These are phyloP conservation scores for Penicillium occitanis DNA, from an alignment of 2,329 filamentous ascomycete species.

Conservation along the genomic window DNA sequence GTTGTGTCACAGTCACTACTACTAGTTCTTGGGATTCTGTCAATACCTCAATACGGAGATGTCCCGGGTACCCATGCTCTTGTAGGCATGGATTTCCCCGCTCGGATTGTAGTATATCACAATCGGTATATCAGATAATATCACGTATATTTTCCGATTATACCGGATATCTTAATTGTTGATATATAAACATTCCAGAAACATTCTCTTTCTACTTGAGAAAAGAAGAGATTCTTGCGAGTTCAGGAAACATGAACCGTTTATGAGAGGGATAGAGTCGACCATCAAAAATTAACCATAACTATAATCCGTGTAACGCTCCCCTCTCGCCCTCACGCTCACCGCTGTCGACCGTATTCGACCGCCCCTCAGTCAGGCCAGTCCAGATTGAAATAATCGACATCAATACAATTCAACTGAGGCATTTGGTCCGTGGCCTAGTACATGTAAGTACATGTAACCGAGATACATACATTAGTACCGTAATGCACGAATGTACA, in stretches of 20 bases:
- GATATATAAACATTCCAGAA: neutral
- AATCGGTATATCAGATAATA: neutral
- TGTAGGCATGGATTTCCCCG: neutral
- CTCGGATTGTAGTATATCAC: neutral
- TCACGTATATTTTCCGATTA: neutral
- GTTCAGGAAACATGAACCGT: neutral
- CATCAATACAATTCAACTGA: neutral
- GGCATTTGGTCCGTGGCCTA: neutral
- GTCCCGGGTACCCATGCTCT: neutral
- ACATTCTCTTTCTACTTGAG: neutral
- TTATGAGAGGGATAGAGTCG: neutral
- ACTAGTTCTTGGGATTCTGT: neutral
- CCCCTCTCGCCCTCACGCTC: neutral
- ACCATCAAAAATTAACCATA: slow-evolving; percentile 10
- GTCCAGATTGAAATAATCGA: slow-evolving; percentile 18
- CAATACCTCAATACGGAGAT: neutral
- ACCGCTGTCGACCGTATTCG: slow-evolving; percentile 9
- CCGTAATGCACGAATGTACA: neutral
- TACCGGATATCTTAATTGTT: neutral
- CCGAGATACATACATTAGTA: slow-evolving; percentile 2
- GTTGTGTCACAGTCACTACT: neutral
- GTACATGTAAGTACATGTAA: neutral
- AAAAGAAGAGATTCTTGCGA: neutral
- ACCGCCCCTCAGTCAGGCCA: slow-evolving; percentile 8
- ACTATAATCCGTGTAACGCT: neutral